Base-by-base conservation (phyloP, 2,329 filamentous ascomycete genomes). In the Apiospora saccharicola region DNA sequence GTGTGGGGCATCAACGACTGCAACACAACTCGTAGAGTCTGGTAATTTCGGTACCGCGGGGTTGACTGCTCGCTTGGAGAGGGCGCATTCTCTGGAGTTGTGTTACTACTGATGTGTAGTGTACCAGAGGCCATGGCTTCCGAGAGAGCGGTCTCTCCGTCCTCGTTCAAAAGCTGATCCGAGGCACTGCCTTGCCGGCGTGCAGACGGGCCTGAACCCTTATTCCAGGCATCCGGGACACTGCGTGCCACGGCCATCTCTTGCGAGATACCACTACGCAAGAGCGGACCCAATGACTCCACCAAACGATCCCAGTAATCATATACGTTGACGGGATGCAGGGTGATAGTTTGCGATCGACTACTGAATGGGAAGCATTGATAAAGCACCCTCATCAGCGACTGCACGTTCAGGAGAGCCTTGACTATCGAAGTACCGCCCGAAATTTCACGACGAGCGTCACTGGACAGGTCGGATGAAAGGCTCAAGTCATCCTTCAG, bases 261-360 rank as follows among this genome's bases (percentile, higher is more conserved):
- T 81, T 99, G 96, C 81, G 92, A 92, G n/a, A 97, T 87, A 73
- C 94, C 93, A 70, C 92, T 92, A 57, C 93, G 90, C 75, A 98
- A 88, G 22, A 99, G 84, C 34, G 91, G 91, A 4, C 94, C 95
- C 46, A 98, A 87, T 37, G 91, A 90, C 74, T 90, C 89, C 34
- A 97, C 88, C 49, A 98, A 84, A n/a, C 86, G 83, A 64, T 90
- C 86, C 79, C 97, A 97, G 80, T 94, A 92, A 80, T 98, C 96
- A 44, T 92, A 94, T 30, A 97, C 88, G 78, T 97, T 97, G 76
- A 97, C 89, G 37, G 90, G 88, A 71, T 90, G 90, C 77, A 98
- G 93, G 14, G 92, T 88, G 43, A 90, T 88, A 13, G 85, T 85
- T 70, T 89, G 87, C 37, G 91, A 89, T 72, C 94, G 88, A 71